Evolutionary conservation across 345 rosid genomes (phyloP).

Genomic region (Gossypium thurberi): DNA sequence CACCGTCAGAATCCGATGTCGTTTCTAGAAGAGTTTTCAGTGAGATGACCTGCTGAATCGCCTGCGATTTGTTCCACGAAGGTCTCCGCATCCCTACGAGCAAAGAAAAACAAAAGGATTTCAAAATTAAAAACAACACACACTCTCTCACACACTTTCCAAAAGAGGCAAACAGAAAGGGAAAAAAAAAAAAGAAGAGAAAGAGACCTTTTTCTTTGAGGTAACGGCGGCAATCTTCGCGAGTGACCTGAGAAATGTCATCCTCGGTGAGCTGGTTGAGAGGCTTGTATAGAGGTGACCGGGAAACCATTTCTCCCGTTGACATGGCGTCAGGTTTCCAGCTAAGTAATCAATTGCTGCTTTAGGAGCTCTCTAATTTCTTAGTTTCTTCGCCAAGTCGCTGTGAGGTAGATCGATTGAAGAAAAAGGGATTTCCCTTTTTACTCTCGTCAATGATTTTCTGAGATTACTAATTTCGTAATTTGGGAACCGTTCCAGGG

Average conservation of each 20-base stretch:
- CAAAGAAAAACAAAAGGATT: background rate
- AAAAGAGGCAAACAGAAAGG: background rate
- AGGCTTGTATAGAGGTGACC: conserved; percentile 37
- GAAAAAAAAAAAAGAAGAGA: background rate
- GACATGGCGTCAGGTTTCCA: conserved; percentile 19
- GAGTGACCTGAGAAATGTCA: conserved; percentile 50
- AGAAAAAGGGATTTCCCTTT: background rate
- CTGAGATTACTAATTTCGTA: conserved; percentile 17
- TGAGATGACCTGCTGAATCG: conserved; percentile 48
- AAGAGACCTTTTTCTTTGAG: conserved; percentile 38
- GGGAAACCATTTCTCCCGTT: conserved; percentile 24
- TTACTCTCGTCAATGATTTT: background rate
- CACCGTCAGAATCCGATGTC: conserved; percentile 24
- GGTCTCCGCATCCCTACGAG: conserved; percentile 45
- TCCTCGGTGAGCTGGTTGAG: conserved; percentile 39
- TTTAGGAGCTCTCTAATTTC: background rate
- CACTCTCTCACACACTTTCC: background rate
- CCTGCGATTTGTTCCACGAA: conserved; percentile 57
- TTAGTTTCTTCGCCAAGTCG: background rate
- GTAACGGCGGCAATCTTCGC: conserved; percentile 49
- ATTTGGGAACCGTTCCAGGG: background rate
- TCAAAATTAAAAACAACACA: background rate
- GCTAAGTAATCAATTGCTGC: background rate
- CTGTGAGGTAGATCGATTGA: background rate
- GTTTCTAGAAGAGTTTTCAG: conserved; percentile 37